Evolutionary conservation across 1,139 yeast species (phyloP).

Genomic region (Meyerozyma sp.): DNA sequence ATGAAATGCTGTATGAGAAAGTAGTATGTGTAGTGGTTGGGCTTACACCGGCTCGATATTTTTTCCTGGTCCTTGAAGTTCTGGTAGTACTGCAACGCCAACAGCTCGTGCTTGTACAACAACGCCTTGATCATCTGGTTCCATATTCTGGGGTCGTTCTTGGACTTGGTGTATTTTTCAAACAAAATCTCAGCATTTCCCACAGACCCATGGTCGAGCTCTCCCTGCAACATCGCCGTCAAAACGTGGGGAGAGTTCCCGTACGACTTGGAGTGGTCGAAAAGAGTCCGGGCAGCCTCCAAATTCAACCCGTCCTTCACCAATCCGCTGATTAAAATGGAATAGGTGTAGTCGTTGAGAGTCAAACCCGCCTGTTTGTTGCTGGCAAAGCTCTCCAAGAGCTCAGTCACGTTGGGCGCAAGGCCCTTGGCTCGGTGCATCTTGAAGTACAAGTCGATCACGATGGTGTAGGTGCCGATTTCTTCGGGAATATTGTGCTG

Average conservation of each 20-base stretch:
- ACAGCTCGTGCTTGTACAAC: conserved; percentile 26
- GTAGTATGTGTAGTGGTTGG: conserved; percentile 56
- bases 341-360: conserved; percentile 46
- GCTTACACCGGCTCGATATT: conserved; percentile 18
- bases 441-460: conserved; percentile 55
- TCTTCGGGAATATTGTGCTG: conserved; percentile 48
- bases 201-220: conserved; percentile 46
- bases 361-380: conserved; percentile 28
- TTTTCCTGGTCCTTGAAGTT: conserved; percentile 19
- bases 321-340: conserved; percentile 55
- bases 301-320: conserved; percentile 42
- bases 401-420: conserved; percentile 34
- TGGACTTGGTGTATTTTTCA: conserved; percentile 29
- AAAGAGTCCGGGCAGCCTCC: conserved; percentile 50
- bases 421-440: conserved; percentile 38
- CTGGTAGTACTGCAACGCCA: conserved; percentile 38
- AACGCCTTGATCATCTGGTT: conserved; percentile 56
- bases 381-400: conserved; percentile 32
- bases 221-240: conserved; percentile 56
- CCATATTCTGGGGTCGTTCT: conserved; percentile 44
- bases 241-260: conserved; percentile 38
- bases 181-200: conserved; percentile 46
- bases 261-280: conserved; percentile 32
- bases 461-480: conserved; percentile 60
- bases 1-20: conserved; percentile 45